phyloP scores from a whole-genome alignment of 164 flowering plant species.

The Amborella trichopoda region DNA sequence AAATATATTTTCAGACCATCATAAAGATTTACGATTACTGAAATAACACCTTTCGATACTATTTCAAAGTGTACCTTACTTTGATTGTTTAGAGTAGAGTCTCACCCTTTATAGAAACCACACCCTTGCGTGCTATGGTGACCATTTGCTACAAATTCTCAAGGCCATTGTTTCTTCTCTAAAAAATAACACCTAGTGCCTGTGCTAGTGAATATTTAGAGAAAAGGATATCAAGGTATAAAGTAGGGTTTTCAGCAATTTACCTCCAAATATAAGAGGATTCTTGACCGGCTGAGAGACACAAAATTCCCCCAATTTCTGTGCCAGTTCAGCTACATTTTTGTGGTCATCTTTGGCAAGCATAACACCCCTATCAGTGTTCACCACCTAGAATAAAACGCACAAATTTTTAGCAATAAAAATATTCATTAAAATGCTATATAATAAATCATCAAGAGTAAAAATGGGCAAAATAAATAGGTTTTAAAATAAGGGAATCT shows the following conservation, averaged over 20 bases:
- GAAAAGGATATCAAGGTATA: not conserved
- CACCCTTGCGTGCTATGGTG: not conserved
- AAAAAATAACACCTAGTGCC: not conserved
- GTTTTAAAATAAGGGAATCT: no score
- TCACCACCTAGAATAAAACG: constrained; percentile 37
- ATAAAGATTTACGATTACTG: no score
- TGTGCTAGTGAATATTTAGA: not conserved
- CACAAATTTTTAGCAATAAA: no score
- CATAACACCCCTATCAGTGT: constrained; percentile 71
- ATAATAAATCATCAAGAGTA: no score
- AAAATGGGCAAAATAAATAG: no score
- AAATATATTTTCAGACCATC: no score
- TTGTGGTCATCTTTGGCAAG: constrained; percentile 43
- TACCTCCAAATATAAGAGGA: constrained; percentile 98
- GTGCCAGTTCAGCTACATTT: constrained; percentile 59
- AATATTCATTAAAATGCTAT: no score
- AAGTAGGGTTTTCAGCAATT: not conserved
- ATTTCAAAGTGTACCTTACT: no score
- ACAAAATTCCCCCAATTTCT: constrained; percentile 49
- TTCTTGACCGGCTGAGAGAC: constrained; percentile 72
- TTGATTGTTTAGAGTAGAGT: no score
- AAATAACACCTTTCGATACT: no score
- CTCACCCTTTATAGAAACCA: not conserved
- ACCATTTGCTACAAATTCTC: not conserved
- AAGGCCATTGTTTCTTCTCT: not conserved